Evolutionary conservation across 495 filamentous ascomycete genomes (phyloP).

Genomic region (Neurospora sp.): DNA sequence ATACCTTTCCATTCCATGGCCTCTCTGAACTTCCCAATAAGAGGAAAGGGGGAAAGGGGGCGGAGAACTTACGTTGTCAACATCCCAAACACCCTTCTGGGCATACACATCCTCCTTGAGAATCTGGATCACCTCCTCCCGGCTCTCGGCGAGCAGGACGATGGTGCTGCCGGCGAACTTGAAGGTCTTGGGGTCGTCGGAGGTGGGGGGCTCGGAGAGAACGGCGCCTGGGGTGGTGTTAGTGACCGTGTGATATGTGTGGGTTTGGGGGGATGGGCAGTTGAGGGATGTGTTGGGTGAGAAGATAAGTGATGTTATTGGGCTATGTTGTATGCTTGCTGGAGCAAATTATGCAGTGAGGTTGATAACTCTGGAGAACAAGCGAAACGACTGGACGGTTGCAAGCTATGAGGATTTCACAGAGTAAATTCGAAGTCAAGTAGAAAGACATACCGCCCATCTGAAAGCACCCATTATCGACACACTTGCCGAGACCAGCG

Average conservation of each 20-base stretch:
- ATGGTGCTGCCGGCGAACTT: slow-evolving; percentile 64
- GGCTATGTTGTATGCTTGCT: too few species aligned
- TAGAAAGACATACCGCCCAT: slow-evolving; percentile 40
- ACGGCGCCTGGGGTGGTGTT: slow-evolving; percentile 37
- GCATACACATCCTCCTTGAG: slow-evolving; percentile 67
- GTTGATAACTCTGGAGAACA: too few species aligned
- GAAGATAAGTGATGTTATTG: too few species aligned
- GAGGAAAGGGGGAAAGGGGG: not conserved
- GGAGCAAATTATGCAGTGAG: too few species aligned
- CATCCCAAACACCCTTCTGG: slow-evolving; percentile 69
- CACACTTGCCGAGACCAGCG: slow-evolving; percentile 30
- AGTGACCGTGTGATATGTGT: too few species aligned
- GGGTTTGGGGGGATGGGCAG: too few species aligned
- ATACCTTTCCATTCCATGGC: not conserved
- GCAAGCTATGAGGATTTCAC: too few species aligned
- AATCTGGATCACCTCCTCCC: slow-evolving; percentile 56
- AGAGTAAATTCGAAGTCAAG: too few species aligned
- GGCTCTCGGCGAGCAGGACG: slow-evolving; percentile 49
- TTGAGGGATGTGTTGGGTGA: too few species aligned
- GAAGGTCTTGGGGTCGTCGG: slow-evolving; percentile 45
- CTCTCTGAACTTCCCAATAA: not conserved
- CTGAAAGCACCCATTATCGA: slow-evolving; percentile 40
- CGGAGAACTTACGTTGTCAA: slow-evolving; percentile 46
- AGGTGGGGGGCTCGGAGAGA: slow-evolving; percentile 54
- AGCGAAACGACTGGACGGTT: too few species aligned